These are phyloP conservation scores for Venturia effusa DNA, from an alignment of 2,329 filamentous ascomycete species.

Conservation along the genomic window DNA sequence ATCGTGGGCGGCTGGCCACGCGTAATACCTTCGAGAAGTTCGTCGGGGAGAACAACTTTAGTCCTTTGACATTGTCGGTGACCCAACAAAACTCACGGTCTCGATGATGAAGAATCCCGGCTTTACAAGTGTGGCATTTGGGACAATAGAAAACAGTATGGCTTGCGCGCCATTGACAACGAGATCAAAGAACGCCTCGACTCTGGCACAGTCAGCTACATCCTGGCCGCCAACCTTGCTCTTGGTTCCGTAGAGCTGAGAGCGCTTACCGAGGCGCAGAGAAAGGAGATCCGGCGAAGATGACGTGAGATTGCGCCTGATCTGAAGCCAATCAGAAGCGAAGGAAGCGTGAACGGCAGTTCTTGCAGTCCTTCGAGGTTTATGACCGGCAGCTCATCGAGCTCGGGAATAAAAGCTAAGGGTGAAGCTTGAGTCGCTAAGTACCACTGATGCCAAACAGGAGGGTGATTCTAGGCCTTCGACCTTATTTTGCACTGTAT, in stretches of 20 bases:
- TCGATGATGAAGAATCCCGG: conserved; percentile 25
- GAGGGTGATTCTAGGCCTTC: background rate
- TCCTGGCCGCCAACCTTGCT: conserved; percentile 19
- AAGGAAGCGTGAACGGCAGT: background rate
- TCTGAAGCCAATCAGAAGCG: background rate
- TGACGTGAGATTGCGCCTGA: conserved; percentile 17
- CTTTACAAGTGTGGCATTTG: conserved; percentile 15
- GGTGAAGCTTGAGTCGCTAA: background rate
- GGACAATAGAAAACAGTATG: conserved; percentile 14
- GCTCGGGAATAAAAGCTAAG: background rate
- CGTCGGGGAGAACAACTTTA: conserved; percentile 60
- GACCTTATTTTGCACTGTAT: background rate
- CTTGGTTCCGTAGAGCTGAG: conserved; percentile 19
- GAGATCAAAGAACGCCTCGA: conserved; percentile 17
- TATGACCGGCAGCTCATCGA: background rate
- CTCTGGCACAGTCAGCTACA: conserved; percentile 19
- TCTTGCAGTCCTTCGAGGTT: conserved; percentile 1
- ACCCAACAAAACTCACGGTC: conserved; percentile 61
- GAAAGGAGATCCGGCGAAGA: conserved; percentile 16
- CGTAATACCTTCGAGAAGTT: conserved; percentile 59
- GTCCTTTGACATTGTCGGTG: conserved; percentile 67
- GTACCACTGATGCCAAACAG: background rate
- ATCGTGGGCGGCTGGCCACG: conserved; percentile 64
- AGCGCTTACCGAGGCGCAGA: conserved; percentile 17
- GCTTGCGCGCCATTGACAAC: conserved; percentile 18